A percentile compares a stretch with the other conserved stretches of the same genome.
Evolutionary conservation across 371 early-diverging fungal genomes (phyloP).

Genomic region (Lichtheimia corymbifera): DNA sequence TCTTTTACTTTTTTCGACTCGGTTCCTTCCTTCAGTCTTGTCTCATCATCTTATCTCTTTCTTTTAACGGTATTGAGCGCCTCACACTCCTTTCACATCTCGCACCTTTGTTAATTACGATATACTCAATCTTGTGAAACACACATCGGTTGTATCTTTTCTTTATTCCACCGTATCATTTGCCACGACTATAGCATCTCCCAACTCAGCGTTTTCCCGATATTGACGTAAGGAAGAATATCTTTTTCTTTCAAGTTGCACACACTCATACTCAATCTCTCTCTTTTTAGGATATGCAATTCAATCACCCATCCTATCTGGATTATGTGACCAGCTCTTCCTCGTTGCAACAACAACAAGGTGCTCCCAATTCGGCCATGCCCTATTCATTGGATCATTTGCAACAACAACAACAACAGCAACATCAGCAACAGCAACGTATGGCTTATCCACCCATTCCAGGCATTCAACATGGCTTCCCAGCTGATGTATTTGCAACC

Average conservation of each 20-base stretch:
- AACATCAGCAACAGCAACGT: slow-evolving; percentile 9
- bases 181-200: too few relatives aligned
- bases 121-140: too few relatives aligned
- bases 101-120: too few relatives aligned
- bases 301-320: slow-evolving; percentile 11
- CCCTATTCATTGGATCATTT: background rate
- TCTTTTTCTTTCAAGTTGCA: background rate
- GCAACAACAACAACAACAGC: slow-evolving; percentile 9
- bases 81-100: too few relatives aligned
- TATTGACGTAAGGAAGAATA: background rate
- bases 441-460: background rate
- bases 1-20: too few relatives aligned
- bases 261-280: background rate
- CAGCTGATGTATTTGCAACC: background rate
- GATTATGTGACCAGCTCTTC: slow-evolving; percentile 10
- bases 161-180: background rate
- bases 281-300: slow-evolving; percentile 13
- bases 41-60: too few relatives aligned
- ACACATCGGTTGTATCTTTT: too few relatives aligned
- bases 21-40: too few relatives aligned
- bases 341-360: slow-evolving; percentile 3
- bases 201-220: slow-evolving; percentile 1
- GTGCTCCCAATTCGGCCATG: background rate
- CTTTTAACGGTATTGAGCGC: too few relatives aligned
- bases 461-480: slow-evolving; percentile 1